Evolutionary conservation across 768 basidiomycete species (phyloP).

Genomic region (Calocera viscosa): DNA sequence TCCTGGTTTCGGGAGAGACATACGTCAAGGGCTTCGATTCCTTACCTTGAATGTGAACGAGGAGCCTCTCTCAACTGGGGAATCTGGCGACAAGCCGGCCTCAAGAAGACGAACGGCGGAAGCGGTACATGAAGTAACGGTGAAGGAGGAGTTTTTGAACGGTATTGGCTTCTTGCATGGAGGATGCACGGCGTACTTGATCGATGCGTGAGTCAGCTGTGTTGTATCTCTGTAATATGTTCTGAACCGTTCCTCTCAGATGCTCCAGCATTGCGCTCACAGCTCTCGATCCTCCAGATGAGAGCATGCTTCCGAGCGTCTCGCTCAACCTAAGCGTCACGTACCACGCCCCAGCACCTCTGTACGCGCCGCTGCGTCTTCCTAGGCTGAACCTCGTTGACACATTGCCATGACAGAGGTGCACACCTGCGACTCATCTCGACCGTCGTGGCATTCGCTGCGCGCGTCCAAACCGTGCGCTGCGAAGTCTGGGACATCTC

Average conservation of each 20-base stretch:
- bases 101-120: not conserved
- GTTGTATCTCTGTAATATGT: not conserved
- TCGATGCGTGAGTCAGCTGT: not conserved
- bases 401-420: not conserved
- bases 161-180: constrained; percentile 4
- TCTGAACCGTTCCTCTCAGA: not conserved
- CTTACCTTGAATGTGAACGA: not conserved
- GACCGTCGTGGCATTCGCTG: not conserved
- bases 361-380: not conserved
- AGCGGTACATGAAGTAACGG: not conserved
- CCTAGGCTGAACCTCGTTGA: not conserved
- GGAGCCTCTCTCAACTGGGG: not conserved
- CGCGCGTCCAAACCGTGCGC: not conserved
- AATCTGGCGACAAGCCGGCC: not conserved
- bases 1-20: not conserved
- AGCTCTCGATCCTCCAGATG: not conserved
- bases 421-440: not conserved
- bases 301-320: not conserved
- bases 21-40: not conserved
- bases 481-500: constrained; percentile 4
- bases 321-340: not conserved
- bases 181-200: not conserved
- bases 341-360: not conserved
- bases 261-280: not conserved
- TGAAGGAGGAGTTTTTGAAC: not conserved